Percentiles rank a stretch among this genome's conserved stretches.
These are phyloP conservation scores for Metschnikowia gelsemii DNA, from an alignment of 805 yeast genomes.

Conservation along the genomic window DNA sequence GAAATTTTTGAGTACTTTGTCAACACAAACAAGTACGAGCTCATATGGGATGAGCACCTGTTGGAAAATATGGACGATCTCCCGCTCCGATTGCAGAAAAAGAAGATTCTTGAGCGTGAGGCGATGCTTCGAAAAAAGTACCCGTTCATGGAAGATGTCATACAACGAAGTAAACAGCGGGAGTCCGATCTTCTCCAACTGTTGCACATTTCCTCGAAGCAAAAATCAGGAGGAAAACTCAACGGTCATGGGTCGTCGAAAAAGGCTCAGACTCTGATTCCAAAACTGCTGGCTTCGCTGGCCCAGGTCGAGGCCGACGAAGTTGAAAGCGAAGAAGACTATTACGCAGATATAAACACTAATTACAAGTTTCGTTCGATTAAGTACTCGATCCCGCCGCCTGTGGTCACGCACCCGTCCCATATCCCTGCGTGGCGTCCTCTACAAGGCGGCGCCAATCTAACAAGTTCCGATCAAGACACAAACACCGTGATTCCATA, in stretches of 20 bases:
- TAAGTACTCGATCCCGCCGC: constrained; percentile 34
- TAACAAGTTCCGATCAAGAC: constrained; percentile 18
- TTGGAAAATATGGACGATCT: constrained; percentile 26
- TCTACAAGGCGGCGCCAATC: constrained; percentile 21
- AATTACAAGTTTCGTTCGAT: constrained; percentile 30
- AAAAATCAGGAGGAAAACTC: neutral
- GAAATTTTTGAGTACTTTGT: constrained; percentile 34
- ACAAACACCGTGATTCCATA: constrained; percentile 26
- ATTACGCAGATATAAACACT: constrained; percentile 14
- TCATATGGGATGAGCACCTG: constrained; percentile 35
- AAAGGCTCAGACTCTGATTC: neutral
- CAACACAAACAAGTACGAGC: constrained; percentile 26
- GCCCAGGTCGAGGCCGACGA: constrained; percentile 1
- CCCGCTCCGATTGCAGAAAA: constrained; percentile 43
- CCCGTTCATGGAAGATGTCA: constrained; percentile 36
- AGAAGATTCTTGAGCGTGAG: constrained; percentile 36
- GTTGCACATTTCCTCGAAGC: neutral
- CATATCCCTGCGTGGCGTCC: constrained; percentile 46
- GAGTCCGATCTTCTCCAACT: constrained; percentile 24
- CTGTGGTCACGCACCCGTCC: constrained; percentile 43
- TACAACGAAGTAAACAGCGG: constrained; percentile 22
- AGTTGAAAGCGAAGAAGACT: constrained; percentile 4
- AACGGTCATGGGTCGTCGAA: constrained; percentile 1
- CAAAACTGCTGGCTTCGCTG: neutral
- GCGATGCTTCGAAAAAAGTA: constrained; percentile 29